Percentiles rank a stretch among this genome's conserved stretches.
phyloP scores from a whole-genome alignment of 345 rosid genomes.

The Ailanthus altissimus region DNA sequence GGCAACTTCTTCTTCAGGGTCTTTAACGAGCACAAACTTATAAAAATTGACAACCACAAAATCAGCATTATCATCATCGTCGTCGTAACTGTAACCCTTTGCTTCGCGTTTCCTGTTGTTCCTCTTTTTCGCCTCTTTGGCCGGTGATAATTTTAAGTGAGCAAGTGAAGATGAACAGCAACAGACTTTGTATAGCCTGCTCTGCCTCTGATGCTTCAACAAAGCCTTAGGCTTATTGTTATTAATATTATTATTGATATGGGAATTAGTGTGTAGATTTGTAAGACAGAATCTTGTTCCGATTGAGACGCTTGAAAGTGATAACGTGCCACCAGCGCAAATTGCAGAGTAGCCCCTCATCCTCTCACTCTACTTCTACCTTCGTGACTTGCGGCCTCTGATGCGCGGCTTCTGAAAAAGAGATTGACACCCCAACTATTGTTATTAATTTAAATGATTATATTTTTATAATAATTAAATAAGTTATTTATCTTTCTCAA shows the following conservation, averaged over 20 bases:
- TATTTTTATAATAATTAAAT: too few species aligned
- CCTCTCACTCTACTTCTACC: not conserved
- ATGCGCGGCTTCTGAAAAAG: too few species aligned
- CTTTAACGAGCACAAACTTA: slow-evolving; percentile 55
- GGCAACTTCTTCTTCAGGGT: slow-evolving; percentile 64
- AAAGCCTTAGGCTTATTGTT: not conserved
- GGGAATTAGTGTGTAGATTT: too few species aligned
- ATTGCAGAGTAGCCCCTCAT: not conserved
- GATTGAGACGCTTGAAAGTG: not conserved
- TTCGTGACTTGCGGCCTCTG: too few species aligned
- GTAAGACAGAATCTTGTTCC: not conserved
- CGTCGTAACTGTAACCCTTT: not conserved
- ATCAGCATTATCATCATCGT: slow-evolving; percentile 27
- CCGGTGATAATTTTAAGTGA: not conserved
- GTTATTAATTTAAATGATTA: too few species aligned
- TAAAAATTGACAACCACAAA: slow-evolving; percentile 84
- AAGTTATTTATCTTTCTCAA: too few species aligned
- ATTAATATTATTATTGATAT: too few species aligned
- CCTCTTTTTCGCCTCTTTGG: not conserved
- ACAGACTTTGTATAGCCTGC: not conserved
- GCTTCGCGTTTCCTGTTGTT: not conserved
- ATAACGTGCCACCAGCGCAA: not conserved
- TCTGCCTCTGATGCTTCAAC: not conserved
- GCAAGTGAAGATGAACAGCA: slow-evolving; percentile 1
- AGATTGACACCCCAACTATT: too few species aligned